Evolutionary conservation across 768 basidiomycete species (phyloP).

Genomic region (Collybia mongolica): DNA sequence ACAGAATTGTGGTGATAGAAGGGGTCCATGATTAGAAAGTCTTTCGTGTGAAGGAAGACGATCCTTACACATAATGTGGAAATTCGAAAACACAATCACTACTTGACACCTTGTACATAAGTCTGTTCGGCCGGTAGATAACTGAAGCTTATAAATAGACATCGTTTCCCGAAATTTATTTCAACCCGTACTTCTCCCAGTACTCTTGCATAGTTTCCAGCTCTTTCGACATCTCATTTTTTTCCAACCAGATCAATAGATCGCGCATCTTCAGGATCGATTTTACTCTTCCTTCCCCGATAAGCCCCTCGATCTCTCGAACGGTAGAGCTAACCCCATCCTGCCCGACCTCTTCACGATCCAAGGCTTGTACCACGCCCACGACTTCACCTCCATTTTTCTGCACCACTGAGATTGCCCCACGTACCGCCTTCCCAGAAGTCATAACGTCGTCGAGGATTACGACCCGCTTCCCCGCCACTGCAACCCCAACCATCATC

Average conservation of each 20-base stretch:
- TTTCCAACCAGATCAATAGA: constrained; percentile 78
- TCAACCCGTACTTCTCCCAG: constrained; percentile 68
- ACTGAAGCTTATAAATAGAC: too few species aligned
- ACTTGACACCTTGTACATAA: too few species aligned
- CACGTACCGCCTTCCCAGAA: constrained; percentile 82
- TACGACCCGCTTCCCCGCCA: constrained; percentile 80
- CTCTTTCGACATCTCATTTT: constrained; percentile 62
- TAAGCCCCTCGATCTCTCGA: constrained; percentile 72
- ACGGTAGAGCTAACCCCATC: constrained; percentile 72
- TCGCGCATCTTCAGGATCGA: constrained; percentile 86
- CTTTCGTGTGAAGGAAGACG: too few species aligned
- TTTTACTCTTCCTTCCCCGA: constrained; percentile 70
- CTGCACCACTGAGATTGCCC: constrained; percentile 73
- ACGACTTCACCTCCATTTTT: constrained; percentile 77
- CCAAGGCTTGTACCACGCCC: constrained; percentile 84
- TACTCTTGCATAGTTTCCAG: constrained; percentile 76
- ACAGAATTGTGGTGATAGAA: too few species aligned
- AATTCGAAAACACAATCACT: too few species aligned
- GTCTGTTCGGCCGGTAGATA: too few species aligned
- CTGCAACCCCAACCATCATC: constrained; percentile 78
- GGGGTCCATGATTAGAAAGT: too few species aligned
- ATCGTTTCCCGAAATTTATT: constrained; percentile 20
- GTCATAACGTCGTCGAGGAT: constrained; percentile 98
- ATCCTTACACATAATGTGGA: too few species aligned
- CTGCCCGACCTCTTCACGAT: constrained; percentile 82